phyloP scores from a whole-genome alignment of 2,329 filamentous ascomycete species.

The Colletotrichum sojae region DNA sequence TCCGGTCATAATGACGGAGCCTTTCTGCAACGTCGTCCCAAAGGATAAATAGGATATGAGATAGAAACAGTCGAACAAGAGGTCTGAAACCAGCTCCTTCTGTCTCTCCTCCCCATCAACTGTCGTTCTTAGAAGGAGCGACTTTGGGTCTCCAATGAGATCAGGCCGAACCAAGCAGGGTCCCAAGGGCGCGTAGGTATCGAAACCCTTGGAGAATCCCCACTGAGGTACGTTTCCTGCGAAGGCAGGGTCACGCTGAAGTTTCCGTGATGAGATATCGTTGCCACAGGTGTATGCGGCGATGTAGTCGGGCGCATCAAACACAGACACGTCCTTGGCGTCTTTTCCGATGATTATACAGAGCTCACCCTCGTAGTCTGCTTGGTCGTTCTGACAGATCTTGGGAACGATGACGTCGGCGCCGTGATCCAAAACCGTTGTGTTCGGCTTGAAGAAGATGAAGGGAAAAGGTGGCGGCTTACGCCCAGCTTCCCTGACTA shows the following conservation, averaged over 20 bases:
- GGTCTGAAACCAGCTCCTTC: conserved; percentile 53
- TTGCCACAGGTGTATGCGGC: conserved; percentile 69
- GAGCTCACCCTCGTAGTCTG: conserved; percentile 65
- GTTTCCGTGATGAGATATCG: conserved; percentile 67
- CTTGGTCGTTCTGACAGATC: conserved; percentile 62
- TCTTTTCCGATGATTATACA: conserved; percentile 64
- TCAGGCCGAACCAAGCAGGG: conserved; percentile 61
- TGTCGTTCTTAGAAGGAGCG: conserved; percentile 59
- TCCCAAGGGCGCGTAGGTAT: conserved; percentile 68
- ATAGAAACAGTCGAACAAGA: conserved; percentile 60
- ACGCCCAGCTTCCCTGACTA: conserved; percentile 66
- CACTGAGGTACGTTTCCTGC: conserved; percentile 69
- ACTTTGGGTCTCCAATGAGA: conserved; percentile 58
- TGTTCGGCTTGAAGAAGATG: conserved; percentile 66
- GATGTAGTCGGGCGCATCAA: conserved; percentile 63
- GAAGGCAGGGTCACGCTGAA: conserved; percentile 63
- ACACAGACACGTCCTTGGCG: conserved; percentile 61
- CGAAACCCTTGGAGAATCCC: conserved; percentile 70
- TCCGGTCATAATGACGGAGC: conserved; percentile 61
- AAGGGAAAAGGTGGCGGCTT: conserved; percentile 63
- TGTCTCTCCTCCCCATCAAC: conserved; percentile 65
- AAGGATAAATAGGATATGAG: conserved; percentile 54
- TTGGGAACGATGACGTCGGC: conserved; percentile 60
- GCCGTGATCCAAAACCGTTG: conserved; percentile 54
- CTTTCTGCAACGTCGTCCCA: conserved; percentile 59